These are phyloP conservation scores for Trichosporon inkin DNA, from an alignment of 1,284 basidiomycete species.

Conservation along the genomic window DNA sequence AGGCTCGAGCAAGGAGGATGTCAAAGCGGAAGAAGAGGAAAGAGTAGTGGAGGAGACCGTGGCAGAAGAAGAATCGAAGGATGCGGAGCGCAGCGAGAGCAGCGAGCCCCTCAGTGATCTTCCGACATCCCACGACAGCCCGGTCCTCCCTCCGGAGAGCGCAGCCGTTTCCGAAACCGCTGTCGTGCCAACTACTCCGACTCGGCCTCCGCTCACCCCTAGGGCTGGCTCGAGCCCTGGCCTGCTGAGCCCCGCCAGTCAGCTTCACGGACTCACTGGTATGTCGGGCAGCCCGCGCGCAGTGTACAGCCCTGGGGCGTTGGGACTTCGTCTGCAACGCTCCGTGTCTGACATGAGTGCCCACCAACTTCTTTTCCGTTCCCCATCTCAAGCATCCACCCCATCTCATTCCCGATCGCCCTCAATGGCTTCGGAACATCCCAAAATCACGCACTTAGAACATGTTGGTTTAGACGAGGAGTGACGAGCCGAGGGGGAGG, in stretches of 20 bases:
- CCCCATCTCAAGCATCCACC: conserved; percentile 3
- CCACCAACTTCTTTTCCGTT: not conserved
- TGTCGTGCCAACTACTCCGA: not conserved
- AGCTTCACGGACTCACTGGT: conserved; percentile 5
- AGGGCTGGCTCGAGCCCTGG: conserved; percentile 7
- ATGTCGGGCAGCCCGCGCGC: conserved; percentile 3
- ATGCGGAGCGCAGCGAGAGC: not conserved
- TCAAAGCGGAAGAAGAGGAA: not conserved
- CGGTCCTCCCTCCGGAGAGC: not conserved
- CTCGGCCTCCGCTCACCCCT: conserved; percentile 1
- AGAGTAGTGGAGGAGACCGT: not conserved
- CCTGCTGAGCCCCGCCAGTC: conserved; percentile 5
- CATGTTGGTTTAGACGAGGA: not conserved
- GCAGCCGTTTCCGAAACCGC: not conserved
- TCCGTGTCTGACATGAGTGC: conserved; percentile 7
- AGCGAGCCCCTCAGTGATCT: conserved; percentile 1
- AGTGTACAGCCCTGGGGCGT: not conserved
- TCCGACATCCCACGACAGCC: not conserved
- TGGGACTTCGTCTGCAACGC: conserved; percentile 4
- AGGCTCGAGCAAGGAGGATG: conserved; percentile 3
- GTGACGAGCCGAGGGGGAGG: not conserved
- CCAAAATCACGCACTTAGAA: conserved; percentile 3
- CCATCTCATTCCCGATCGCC: conserved; percentile 1
- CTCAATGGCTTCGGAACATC: conserved; percentile 1
- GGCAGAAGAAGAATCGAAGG: not conserved